phyloP scores from a whole-genome alignment of 805 yeast species.

The Candida michaelii region DNA sequence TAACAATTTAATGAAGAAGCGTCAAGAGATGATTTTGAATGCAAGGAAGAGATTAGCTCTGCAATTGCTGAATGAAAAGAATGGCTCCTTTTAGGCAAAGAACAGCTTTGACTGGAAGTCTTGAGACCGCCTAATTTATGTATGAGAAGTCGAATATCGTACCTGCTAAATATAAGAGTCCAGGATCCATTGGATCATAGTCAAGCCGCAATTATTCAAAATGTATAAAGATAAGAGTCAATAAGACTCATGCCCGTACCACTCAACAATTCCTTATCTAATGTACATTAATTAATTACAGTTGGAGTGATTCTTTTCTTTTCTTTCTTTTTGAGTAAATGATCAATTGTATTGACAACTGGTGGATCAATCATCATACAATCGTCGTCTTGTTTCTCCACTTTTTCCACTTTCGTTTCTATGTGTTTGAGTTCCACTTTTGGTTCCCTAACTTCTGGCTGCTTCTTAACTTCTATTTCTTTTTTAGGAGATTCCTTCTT shows the following conservation, averaged over 20 bases:
- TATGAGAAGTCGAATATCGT: too few species aligned
- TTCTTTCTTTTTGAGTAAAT: slow-evolving; percentile 14
- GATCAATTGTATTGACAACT: slow-evolving; percentile 13
- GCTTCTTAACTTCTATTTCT: background rate
- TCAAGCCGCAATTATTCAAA: too few species aligned
- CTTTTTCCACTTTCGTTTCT: background rate
- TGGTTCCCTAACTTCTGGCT: background rate
- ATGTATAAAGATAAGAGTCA: too few species aligned
- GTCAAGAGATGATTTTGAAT: slow-evolving; percentile 41
- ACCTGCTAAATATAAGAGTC: too few species aligned
- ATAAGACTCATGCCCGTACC: too few species aligned
- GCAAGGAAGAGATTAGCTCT: slow-evolving; percentile 50
- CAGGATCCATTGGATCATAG: too few species aligned
- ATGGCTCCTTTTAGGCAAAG: background rate
- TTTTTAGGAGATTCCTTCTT: background rate
- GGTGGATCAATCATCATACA: slow-evolving; percentile 1
- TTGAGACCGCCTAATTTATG: too few species aligned
- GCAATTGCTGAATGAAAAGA: slow-evolving; percentile 29
- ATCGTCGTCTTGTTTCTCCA: background rate
- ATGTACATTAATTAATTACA: slow-evolving; percentile 8
- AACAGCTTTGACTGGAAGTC: background rate
- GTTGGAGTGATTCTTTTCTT: slow-evolving; percentile 25
- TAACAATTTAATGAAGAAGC: slow-evolving; percentile 26
- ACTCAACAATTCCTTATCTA: too few species aligned
- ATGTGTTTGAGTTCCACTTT: background rate